Conservation (phyloP, 208 protist genomes). For the Spongospora subterranea region DNA sequence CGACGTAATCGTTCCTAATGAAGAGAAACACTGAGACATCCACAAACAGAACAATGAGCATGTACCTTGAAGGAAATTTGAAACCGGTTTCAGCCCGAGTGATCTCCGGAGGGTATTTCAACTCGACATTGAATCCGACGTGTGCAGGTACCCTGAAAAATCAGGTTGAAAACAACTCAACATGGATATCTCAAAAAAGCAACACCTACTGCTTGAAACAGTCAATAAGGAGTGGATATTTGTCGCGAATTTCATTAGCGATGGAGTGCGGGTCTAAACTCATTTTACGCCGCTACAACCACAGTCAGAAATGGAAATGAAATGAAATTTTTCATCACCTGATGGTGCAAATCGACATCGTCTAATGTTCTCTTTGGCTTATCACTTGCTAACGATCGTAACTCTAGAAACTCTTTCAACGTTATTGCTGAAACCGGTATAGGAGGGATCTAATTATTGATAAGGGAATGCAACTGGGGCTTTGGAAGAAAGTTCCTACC, state of each 20-base stretch:
- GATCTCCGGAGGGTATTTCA: slow-evolving; percentile 70
- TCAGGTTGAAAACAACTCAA: neutral
- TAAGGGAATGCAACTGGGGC: neutral
- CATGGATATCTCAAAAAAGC: neutral
- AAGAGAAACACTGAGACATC: neutral
- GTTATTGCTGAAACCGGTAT: slow-evolving; percentile 22
- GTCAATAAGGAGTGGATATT: slow-evolving; percentile 26
- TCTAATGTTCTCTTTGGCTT: neutral
- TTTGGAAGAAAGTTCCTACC: neutral
- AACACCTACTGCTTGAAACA: neutral
- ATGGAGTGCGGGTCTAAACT: neutral
- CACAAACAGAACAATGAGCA: neutral
- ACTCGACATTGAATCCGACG: slow-evolving; percentile 72
- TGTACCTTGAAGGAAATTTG: slow-evolving; percentile 39
- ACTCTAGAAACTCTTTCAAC: slow-evolving; percentile 10
- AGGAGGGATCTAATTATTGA: neutral
- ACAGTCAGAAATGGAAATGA: neutral
- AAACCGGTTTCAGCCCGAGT: slow-evolving; percentile 51
- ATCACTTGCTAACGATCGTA: neutral
- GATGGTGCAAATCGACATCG: slow-evolving; percentile 39
- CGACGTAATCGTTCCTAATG: slow-evolving; percentile 68
- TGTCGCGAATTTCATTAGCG: slow-evolving; percentile 9
- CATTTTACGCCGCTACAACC: neutral
- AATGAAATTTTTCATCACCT: neutral
- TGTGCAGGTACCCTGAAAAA: slow-evolving; percentile 56